These are phyloP conservation scores for Gryganskiella cystojenkinii DNA, from an alignment of 192 early-diverging fungal genomes.

Conservation along the genomic window DNA sequence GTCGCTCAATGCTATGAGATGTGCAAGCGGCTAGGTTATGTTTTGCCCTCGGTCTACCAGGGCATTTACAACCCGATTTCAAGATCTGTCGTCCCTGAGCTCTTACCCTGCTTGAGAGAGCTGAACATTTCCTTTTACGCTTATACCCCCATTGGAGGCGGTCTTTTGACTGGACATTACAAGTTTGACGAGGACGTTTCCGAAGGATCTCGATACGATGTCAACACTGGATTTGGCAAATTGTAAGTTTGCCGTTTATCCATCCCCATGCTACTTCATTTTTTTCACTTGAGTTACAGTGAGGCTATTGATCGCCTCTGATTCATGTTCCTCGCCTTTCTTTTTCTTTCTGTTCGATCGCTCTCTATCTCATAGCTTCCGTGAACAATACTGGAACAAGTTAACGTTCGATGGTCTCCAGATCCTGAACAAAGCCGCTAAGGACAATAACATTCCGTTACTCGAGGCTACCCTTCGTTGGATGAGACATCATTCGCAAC, in stretches of 20 bases:
- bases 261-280: no score
- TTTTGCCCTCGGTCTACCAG: conserved; percentile 45
- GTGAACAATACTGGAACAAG: conserved; percentile 51
- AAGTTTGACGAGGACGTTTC: conserved; percentile 12
- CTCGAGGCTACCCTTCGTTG: conserved; percentile 51
- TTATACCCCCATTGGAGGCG: conserved; percentile 63
- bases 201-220: conserved; percentile 12
- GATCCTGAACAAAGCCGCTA: conserved; percentile 34
- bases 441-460: conserved; percentile 16
- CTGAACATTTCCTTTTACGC: conserved; percentile 70
- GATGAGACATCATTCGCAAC: conserved; percentile 49
- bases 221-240: conserved; percentile 51
- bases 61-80: conserved; percentile 38
- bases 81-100: conserved; percentile 45
- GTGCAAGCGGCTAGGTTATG: conserved; percentile 27
- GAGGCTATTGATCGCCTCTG: background rate
- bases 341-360: background rate
- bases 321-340: background rate
- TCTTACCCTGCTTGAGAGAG: conserved; percentile 65
- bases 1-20: conserved; percentile 22
- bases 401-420: conserved; percentile 61
- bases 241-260: conserved; percentile 13
- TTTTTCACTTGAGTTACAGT: background rate
- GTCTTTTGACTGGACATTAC: conserved; percentile 17
- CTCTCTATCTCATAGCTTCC: background rate